Percentiles rank a stretch among this genome's conserved stretches.
These are phyloP conservation scores for Fremontodendron californicum DNA, from an alignment of 345 rosid genomes.

Conservation along the genomic window DNA sequence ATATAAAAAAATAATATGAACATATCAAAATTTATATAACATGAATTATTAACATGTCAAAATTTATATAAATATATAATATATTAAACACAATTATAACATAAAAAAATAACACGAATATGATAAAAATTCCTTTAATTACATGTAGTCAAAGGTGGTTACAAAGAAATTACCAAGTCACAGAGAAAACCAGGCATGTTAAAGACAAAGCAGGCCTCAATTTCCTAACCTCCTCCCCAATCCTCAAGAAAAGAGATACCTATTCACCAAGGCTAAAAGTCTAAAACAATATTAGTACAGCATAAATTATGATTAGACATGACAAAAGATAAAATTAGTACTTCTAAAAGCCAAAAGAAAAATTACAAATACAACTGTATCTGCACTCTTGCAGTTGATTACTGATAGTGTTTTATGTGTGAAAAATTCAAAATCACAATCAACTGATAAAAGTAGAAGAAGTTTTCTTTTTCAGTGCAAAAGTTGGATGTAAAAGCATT, in stretches of 20 bases:
- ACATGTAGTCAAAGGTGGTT: too few species aligned
- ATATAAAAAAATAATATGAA: too few species aligned
- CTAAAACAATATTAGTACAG: conserved; percentile 5
- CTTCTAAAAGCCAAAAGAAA: conserved; percentile 12
- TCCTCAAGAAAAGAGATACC: conserved; percentile 25
- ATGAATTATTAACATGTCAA: too few species aligned
- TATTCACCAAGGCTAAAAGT: conserved; percentile 23
- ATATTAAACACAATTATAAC: too few species aligned
- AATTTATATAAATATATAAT: too few species aligned
- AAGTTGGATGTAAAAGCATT: conserved; percentile 4
- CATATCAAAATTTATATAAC: too few species aligned
- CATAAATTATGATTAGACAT: conserved; percentile 4
- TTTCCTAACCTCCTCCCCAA: conserved; percentile 21
- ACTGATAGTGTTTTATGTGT: background rate
- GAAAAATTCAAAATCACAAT: conserved; percentile 1
- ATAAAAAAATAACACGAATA: too few species aligned
- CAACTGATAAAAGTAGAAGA: background rate
- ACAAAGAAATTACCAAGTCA: too few species aligned
- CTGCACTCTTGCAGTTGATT: background rate
- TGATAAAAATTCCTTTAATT: too few species aligned
- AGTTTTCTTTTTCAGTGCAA: background rate
- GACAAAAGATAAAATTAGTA: background rate
- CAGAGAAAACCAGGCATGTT: too few species aligned
- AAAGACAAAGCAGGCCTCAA: conserved; percentile 25
- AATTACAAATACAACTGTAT: background rate